These are phyloP conservation scores for Larix kaempferi DNA, from an alignment of 75 land plant genomes.

Conservation along the genomic window DNA sequence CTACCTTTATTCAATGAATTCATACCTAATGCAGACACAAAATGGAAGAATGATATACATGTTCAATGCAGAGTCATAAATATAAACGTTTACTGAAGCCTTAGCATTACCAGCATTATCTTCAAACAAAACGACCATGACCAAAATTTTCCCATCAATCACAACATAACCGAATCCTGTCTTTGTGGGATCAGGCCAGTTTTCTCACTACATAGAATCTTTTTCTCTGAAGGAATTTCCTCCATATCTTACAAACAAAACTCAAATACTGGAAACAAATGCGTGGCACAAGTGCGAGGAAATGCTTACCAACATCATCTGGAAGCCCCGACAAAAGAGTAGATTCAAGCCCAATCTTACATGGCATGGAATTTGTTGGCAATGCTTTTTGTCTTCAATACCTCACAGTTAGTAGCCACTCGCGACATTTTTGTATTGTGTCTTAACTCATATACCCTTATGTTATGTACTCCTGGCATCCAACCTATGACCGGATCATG, in stretches of 20 bases:
- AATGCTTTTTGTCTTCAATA: slow-evolving; percentile 8
- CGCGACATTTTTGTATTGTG: too few species aligned
- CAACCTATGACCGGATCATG: neutral
- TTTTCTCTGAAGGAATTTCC: slow-evolving; percentile 47
- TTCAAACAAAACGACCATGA: slow-evolving; percentile 52
- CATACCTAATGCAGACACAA: too few species aligned
- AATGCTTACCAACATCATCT: slow-evolving; percentile 69
- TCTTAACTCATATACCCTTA: neutral
- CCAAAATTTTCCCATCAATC: slow-evolving; percentile 61
- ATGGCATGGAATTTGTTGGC: slow-evolving; percentile 1
- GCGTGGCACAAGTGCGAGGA: slow-evolving; percentile 72
- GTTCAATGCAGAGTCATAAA: slow-evolving; percentile 75
- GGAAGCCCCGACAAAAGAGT: slow-evolving; percentile 73
- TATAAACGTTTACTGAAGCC: slow-evolving; percentile 52
- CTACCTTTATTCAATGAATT: too few species aligned
- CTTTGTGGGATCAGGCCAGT: slow-evolving; percentile 48
- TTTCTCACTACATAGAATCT: slow-evolving; percentile 56
- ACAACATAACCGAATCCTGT: slow-evolving; percentile 57
- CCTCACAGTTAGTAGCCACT: slow-evolving; percentile 14
- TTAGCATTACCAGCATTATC: slow-evolving; percentile 19
- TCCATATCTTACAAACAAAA: slow-evolving; percentile 69
- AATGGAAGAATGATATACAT: slow-evolving; percentile 30
- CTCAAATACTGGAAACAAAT: slow-evolving; percentile 51
- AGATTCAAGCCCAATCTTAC: slow-evolving; percentile 7
- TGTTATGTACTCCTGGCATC: neutral